phyloP scores from a whole-genome alignment of 2,329 filamentous ascomycete species.

The Apiospora aurea region DNA sequence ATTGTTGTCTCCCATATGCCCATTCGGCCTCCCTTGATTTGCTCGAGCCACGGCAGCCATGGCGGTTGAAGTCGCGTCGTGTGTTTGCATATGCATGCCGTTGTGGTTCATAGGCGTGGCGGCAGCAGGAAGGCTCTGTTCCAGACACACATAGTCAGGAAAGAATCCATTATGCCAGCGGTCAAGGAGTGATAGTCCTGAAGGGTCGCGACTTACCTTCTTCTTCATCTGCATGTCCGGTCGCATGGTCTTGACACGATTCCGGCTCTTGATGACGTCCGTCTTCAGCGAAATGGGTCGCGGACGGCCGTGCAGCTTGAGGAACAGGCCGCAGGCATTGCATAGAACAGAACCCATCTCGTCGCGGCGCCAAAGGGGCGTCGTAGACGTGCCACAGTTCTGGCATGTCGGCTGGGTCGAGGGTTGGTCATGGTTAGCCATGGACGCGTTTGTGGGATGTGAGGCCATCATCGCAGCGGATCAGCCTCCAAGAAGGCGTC shows the following conservation, averaged over 20 bases:
- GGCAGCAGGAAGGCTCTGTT: constrained; percentile 49
- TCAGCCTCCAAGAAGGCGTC: constrained; percentile 23
- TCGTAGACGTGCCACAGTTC: constrained; percentile 95
- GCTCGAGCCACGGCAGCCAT: constrained; percentile 62
- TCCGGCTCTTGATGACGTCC: constrained; percentile 99
- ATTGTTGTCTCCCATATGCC: constrained; percentile 75
- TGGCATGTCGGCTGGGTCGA: constrained; percentile 90
- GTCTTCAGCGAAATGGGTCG: constrained; percentile 97
- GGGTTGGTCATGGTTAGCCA: constrained; percentile 63
- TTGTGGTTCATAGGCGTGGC: constrained; percentile 52
- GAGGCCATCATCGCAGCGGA: constrained; percentile 42
- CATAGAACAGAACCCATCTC: constrained; percentile 94
- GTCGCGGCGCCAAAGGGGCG: constrained; percentile 96
- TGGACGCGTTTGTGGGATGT: constrained; percentile 54
- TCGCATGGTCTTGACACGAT: constrained; percentile 88
- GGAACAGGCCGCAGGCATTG: constrained; percentile 97
- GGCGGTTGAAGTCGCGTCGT: constrained; percentile 61
- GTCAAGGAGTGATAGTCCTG: constrained; percentile 3
- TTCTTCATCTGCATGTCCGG: constrained; percentile 81
- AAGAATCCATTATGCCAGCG: constrained; percentile 21
- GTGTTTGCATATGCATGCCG: constrained; percentile 64
- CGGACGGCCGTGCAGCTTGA: constrained; percentile 93
- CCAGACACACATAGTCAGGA: constrained; percentile 31
- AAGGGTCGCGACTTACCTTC: constrained; percentile 61
- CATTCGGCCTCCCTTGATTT: constrained; percentile 73